Evolutionary conservation across 192 early-diverging fungal species (phyloP).

Genomic region (Entomortierella parvispora): DNA sequence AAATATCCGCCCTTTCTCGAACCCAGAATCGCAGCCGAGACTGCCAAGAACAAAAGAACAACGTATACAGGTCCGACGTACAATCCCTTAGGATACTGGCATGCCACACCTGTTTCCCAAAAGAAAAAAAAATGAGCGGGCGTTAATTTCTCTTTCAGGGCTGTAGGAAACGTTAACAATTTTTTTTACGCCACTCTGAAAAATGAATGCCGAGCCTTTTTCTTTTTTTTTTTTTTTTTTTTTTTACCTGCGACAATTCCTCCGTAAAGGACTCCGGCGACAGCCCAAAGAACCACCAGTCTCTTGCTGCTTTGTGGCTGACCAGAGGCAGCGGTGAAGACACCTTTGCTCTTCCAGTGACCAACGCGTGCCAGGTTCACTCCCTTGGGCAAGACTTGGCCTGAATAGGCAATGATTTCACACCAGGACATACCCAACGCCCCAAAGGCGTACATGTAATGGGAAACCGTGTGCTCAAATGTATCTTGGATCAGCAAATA

Average conservation of each 20-base stretch:
- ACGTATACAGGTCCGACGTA: slow-evolving; percentile 34
- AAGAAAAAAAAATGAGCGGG: background rate
- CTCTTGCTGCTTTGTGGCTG: slow-evolving; percentile 9
- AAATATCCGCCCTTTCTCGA: slow-evolving; percentile 10
- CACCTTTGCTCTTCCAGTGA: background rate
- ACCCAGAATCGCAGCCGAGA: slow-evolving; percentile 6
- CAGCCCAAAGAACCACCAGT: slow-evolving; percentile 26
- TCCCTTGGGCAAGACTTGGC: slow-evolving; percentile 31
- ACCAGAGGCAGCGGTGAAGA: background rate
- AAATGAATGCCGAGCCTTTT: background rate
- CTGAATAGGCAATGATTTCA: slow-evolving; percentile 56
- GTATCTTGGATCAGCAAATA: slow-evolving; percentile 60
- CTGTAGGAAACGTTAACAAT: background rate
- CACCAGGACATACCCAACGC: slow-evolving; percentile 62
- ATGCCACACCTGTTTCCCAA: slow-evolving; percentile 28
- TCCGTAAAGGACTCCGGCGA: slow-evolving; percentile 37
- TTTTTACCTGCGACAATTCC: slow-evolving; percentile 48
- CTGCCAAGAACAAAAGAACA: slow-evolving; percentile 6
- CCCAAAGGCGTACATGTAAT: slow-evolving; percentile 65
- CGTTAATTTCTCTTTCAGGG: too few species aligned
- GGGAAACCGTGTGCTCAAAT: slow-evolving; percentile 62
- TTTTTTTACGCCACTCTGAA: background rate
- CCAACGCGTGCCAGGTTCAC: slow-evolving; percentile 14
- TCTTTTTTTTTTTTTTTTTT: background rate
- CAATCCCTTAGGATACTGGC: slow-evolving; percentile 47